Base-by-base conservation (phyloP, 148 eudicot genomes). In the Fallopia convolvulus region DNA sequence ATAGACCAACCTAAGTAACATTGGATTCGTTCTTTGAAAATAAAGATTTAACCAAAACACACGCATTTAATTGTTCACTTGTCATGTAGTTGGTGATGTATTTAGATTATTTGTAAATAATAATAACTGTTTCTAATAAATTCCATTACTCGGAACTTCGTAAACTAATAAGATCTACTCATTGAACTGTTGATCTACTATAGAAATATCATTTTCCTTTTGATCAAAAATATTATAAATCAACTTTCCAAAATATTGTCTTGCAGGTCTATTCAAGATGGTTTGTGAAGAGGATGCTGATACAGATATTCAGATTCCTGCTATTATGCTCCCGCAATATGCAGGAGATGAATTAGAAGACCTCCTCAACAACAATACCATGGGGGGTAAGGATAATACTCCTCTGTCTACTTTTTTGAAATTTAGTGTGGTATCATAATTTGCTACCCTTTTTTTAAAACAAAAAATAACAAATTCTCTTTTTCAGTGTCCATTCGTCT, bases 251-350 rank as follows among this genome's bases (percentile, higher is more conserved):
- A 58, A 58, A 23, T 4, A 0, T 41, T 72, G 74, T n/a, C 1
- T 68, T 83, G 80, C 94, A 96, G 99, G 88, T 83, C 94, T 96
- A 70, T 93, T 96, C 83, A 96, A 96, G 82, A 96, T 96, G 99
- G 98, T 95, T 20, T 93, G 99, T 81, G 99, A 96, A 85, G 83
- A 88, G 75, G 93, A 95, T 80, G 87, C 97, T 50, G 88, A 90
- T 79, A 79, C 86, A 50, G 66, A 85, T 14, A 90, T 96, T 81
- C 80, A 84, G 79, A 96, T 96, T 79, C 98, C 99, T 56, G 91
- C 95, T 72, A 93, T 93, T 77, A 91, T 96, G 99, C 89, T 96
- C 77, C 99, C 99, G 42, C 86, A 84, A 81, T 83, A 89, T 86
- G 99, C 94, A 77, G 99, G 99, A 70, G 61, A n/a, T 74, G 85